A percentile compares a stretch with the other conserved stretches of the same genome.
phyloP scores from a whole-genome alignment of 257 asterid species.

The Leonotis leonurus region DNA sequence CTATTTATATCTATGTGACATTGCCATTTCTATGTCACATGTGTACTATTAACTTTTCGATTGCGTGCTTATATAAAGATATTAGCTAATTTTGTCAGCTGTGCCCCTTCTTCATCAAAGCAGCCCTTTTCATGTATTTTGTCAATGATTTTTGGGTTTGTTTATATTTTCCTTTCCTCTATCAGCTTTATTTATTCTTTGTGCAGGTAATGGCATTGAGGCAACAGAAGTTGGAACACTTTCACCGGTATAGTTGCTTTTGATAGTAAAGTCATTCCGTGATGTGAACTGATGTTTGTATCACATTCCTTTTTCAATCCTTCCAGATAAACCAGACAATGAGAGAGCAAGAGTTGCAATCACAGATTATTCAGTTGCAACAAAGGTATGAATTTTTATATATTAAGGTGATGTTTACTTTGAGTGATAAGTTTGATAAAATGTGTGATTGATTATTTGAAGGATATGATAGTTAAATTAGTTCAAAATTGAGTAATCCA shows the following conservation, averaged over 20 bases:
- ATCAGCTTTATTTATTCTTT: background rate
- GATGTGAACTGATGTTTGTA: background rate
- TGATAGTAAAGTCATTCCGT: background rate
- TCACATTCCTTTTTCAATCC: background rate
- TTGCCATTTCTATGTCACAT: background rate
- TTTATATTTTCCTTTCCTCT: background rate
- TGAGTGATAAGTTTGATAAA: too few species aligned
- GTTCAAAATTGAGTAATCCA: too few species aligned
- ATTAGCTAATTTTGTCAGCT: background rate
- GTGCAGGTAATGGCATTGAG: constrained; percentile 48
- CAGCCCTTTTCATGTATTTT: background rate
- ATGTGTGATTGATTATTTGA: too few species aligned
- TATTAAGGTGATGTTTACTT: too few species aligned
- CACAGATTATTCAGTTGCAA: constrained; percentile 66
- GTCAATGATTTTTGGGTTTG: background rate
- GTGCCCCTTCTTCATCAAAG: background rate
- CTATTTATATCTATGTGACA: constrained; percentile 1
- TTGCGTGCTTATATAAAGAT: too few species aligned
- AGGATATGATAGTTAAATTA: too few species aligned
- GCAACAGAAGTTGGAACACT: constrained; percentile 39
- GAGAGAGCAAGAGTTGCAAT: constrained; percentile 66
- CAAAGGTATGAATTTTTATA: constrained; percentile 61
- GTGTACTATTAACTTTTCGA: background rate
- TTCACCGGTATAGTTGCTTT: constrained; percentile 43
- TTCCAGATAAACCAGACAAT: constrained; percentile 37